phyloP scores from a whole-genome alignment of 2,329 filamentous ascomycete species.

The Aspergillus sp. region DNA sequence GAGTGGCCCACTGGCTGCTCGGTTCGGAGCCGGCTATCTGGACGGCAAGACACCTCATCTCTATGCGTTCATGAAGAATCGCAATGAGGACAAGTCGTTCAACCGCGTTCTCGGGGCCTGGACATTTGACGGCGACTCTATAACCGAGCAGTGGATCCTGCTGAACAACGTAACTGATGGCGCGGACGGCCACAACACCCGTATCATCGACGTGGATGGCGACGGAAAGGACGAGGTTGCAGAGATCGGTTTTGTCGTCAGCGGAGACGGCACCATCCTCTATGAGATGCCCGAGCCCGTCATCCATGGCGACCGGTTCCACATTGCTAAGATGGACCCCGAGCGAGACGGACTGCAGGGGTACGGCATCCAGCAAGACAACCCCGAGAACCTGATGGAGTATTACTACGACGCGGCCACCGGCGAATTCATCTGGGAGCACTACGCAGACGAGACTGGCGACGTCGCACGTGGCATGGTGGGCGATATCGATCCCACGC shows the following conservation, averaged over 20 bases:
- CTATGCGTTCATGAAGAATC: conserved; percentile 5
- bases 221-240: conserved; percentile 4
- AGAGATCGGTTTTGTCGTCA: conserved; percentile 7
- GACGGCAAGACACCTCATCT: conserved; percentile 3
- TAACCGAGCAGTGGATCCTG: neutral
- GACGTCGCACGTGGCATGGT: conserved; percentile 5
- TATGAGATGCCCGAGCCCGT: neutral
- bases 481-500: conserved; percentile 5
- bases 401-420: conserved; percentile 8
- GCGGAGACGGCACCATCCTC: neutral
- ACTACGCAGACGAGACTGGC: neutral
- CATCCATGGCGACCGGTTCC: conserved; percentile 6
- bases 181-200: conserved; percentile 6
- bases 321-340: conserved; percentile 8
- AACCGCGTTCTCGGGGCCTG: conserved; percentile 1
- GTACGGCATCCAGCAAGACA: conserved; percentile 7
- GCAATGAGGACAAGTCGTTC: neutral
- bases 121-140: conserved; percentile 2
- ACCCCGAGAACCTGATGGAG: neutral
- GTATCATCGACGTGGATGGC: conserved; percentile 5
- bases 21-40: conserved; percentile 5
- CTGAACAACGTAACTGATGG: neutral
- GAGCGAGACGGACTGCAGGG: conserved; percentile 6
- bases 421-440: conserved; percentile 3
- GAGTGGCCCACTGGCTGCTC: conserved; percentile 1